Conservation (phyloP, 805 yeast genomes). For the Saccharomyces eubayanus region DNA sequence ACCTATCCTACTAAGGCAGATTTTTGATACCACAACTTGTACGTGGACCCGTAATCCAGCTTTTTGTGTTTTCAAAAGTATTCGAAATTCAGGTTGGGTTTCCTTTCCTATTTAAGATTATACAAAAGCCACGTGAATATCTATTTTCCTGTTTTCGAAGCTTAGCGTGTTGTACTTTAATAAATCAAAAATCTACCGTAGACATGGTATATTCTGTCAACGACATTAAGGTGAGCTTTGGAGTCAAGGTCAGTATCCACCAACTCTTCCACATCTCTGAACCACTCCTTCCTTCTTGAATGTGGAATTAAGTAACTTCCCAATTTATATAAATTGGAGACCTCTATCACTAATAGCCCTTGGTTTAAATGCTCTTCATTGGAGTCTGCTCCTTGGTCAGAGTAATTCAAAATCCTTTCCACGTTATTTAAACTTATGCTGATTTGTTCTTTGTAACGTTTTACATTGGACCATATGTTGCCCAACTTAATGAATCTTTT, state of each 20-base stretch:
- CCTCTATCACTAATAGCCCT: constrained; percentile 63
- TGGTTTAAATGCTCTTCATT: constrained; percentile 32
- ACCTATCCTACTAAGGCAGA: not conserved
- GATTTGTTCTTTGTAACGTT: constrained; percentile 17
- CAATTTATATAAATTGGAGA: constrained; percentile 44
- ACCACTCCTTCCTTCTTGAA: constrained; percentile 45
- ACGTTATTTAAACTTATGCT: constrained; percentile 45
- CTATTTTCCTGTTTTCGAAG: not conserved
- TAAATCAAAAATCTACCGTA: constrained; percentile 35
- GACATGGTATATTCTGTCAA: constrained; percentile 54
- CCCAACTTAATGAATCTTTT: constrained; percentile 22
- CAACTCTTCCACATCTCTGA: constrained; percentile 54
- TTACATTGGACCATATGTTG: constrained; percentile 20
- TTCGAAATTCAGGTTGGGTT: not conserved
- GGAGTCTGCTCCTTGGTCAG: constrained; percentile 13
- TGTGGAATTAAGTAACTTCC: constrained; percentile 46
- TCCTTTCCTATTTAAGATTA: not conserved
- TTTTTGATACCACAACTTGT: not conserved
- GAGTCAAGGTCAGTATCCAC: constrained; percentile 34
- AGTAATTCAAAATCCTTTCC: constrained; percentile 42
- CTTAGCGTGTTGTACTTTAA: not conserved
- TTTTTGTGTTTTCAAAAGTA: not conserved
- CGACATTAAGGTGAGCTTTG: constrained; percentile 37
- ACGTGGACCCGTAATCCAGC: not conserved
- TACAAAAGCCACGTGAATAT: not conserved